Percentiles rank a stretch among this genome's conserved stretches.
Evolutionary conservation across 257 asterid genomes (phyloP).

Genomic region (Haberlea rhodopensis): DNA sequence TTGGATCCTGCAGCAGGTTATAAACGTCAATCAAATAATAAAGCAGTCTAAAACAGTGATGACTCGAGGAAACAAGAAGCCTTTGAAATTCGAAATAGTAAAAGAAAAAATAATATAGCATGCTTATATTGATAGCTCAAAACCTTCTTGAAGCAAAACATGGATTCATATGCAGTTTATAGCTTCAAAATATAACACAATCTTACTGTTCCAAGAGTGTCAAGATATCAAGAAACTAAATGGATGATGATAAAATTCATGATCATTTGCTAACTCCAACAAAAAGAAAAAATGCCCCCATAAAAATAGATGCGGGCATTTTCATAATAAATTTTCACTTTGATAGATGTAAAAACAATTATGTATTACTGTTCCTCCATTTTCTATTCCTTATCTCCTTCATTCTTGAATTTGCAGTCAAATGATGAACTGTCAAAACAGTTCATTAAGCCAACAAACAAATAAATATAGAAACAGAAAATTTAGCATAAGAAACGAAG

Average conservation of each 20-base stretch:
- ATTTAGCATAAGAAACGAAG: neutral
- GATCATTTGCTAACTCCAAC: neutral
- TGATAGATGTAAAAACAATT: neutral
- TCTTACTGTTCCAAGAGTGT: no score
- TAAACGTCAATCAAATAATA: no score
- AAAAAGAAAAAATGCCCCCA: neutral
- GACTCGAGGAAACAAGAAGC: no score
- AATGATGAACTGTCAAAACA: neutral
- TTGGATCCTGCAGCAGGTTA: constrained; percentile 41
- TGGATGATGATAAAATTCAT: no score
- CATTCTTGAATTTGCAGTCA: neutral
- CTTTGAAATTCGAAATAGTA: no score
- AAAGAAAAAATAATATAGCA: no score
- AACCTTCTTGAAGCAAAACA: no score
- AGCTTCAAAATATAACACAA: no score
- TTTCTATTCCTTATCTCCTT: neutral
- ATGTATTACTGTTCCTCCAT: neutral
- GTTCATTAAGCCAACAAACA: neutral
- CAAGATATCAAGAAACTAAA: no score
- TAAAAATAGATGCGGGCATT: neutral
- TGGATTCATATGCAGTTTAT: no score
- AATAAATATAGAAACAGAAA: neutral
- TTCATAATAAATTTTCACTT: neutral
- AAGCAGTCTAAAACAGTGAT: no score
- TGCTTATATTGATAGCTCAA: no score